Base-by-base conservation (phyloP, 164 flowering plant genomes). In the Liquidambar formosana region DNA sequence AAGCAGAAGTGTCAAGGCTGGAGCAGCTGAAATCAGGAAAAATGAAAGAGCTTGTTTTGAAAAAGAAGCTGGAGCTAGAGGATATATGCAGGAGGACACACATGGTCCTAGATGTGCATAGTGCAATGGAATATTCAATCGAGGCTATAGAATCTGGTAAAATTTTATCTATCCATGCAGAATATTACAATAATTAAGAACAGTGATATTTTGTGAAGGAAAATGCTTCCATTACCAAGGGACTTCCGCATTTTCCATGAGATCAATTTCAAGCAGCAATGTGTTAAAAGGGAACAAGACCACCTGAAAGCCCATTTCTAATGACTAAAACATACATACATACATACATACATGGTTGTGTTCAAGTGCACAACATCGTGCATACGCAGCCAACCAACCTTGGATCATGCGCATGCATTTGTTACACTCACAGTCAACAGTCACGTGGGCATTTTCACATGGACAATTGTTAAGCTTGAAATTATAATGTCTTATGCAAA, bases 111-210 rank as follows among this genome's bases (percentile, higher is more conserved):
- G 84, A 79, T 61, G 63, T 66, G 10, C 61, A 65, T 60, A 44
- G 45, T 53, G 57, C 75, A 60, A 61, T 43, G 25, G 76, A 78
- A 5, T 60, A 60, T 66, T 65, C 81, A 14, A 61, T 74, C 61
- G 84, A 83, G 76, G 84, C 80, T 63, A 68, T 79, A 49, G 80
- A 78, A 44, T 78, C 81, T 15, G 84, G 89, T 85, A 82, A 58
- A 27, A 15, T 12, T 33, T 33, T 33, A 33, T 10, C 13, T 13
- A 15, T 65, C 26, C 26, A 14, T 33, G 43, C 10, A 3, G 57
- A 65, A 8, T 51, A 51, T 33, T 33, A 33, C 41, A 33, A 33
- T 6, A 33, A 33, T 6, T 6, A 33, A 33, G 41, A 33, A 33
- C 41, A 5, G 1, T 46, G 28, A 22, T 18, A 56, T 58, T 10